Evolutionary conservation across 2,329 filamentous ascomycete species (phyloP), one percentile per base, ranked within the genome.

Genomic region (Colletotrichum sp.): DNA sequence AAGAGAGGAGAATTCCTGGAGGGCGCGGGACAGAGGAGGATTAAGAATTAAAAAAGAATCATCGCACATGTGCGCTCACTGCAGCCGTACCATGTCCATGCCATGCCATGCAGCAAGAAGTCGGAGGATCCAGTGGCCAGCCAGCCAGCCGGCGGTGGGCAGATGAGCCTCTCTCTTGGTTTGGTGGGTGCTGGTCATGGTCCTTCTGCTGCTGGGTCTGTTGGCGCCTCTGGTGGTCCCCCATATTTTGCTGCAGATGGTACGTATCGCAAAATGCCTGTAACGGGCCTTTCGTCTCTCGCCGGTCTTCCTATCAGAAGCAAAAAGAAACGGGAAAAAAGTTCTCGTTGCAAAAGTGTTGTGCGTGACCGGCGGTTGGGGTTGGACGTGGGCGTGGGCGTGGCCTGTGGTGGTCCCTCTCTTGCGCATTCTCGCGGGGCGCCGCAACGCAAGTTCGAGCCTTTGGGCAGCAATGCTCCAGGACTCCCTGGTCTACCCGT

Each of bases 391-490:
- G 63, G 61, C 65, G 25, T 59, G 16, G 63, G 49, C 65, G 32
- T 59, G 16, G 25, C 22, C 55, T n/a, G 59, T 25, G 30, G 63
- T 30, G 27, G 39, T 64, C 65, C 73, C 73, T 76, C 70, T 73
- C 59, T 69, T 69, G 57, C 73, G 64, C 73, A 76, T 71, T 67
- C 66, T 77, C 75, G 74, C 76, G 77, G 77, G 69, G 72, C 69
- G 64, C 63, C 63, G 75, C 19, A 63, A 62, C 32, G 67, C 55
- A 44, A 62, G 36, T 70, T 62, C 57, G 57, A 49, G 69, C 65
- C 64, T 76, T 78, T 78, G 77, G 77, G 77, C 77, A 78, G 73
- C 77, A 78, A 78, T 78, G 76, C 77, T 78, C 76, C 57, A 66
- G 67, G 44, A 32, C 22, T 52, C 75, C 75, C 72, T n/a, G 59